Conservation (phyloP, 768 basidiomycete species). For the Nevesoporus exiguus region DNA sequence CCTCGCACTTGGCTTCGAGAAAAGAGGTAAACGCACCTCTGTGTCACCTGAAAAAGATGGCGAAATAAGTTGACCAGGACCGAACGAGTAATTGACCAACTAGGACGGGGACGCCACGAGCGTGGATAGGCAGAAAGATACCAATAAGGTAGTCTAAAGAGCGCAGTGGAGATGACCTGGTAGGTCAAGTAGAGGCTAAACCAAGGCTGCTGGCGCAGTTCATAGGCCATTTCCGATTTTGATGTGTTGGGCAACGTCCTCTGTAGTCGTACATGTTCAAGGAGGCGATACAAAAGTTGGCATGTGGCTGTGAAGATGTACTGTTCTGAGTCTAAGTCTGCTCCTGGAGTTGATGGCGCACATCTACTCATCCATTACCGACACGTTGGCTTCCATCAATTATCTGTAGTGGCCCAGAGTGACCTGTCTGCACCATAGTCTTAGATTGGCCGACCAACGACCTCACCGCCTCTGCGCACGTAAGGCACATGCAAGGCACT, state of each 20-base stretch:
- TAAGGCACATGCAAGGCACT: too few relatives aligned
- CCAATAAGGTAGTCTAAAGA: conserved; percentile 27
- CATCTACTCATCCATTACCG: too few relatives aligned
- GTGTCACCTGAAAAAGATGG: conserved; percentile 15
- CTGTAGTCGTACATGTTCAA: too few relatives aligned
- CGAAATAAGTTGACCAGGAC: conserved; percentile 21
- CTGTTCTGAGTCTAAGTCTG: too few relatives aligned
- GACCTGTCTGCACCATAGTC: too few relatives aligned
- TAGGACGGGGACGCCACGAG: conserved; percentile 24
- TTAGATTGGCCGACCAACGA: too few relatives aligned
- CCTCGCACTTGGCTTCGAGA: not conserved
- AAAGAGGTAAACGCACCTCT: conserved; percentile 16
- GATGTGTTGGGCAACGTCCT: not conserved
- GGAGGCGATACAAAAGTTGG: not conserved
- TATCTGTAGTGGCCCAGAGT: too few relatives aligned
- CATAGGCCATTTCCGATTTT: conserved; percentile 1
- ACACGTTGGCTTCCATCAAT: too few relatives aligned
- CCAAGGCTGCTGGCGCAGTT: conserved; percentile 7
- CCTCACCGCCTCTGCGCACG: too few relatives aligned
- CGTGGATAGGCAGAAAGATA: conserved; percentile 13
- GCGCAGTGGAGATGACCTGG: conserved; percentile 17
- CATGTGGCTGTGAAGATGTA: not conserved
- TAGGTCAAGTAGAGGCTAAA: conserved; percentile 22
- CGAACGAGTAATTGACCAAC: conserved; percentile 23
- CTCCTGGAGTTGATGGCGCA: too few relatives aligned